A percentile compares a stretch with the other conserved stretches of the same genome.
Conservation (phyloP, 1,284 basidiomycete genomes). For the Coniferiporia sulphurascens region DNA sequence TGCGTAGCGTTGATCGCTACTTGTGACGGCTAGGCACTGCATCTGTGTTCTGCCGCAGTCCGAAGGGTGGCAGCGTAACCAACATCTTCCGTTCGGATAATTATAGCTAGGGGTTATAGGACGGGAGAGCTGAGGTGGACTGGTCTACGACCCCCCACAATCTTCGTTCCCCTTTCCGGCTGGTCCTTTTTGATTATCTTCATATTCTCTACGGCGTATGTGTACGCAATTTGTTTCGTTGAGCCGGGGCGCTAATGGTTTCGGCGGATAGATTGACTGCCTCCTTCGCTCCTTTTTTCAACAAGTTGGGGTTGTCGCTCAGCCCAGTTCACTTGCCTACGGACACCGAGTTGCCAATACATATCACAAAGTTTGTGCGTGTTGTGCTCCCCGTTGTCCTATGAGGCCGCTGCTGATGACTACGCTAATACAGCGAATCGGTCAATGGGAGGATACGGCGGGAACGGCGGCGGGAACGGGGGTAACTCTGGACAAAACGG, state of each 20-base stretch:
- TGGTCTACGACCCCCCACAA: not conserved
- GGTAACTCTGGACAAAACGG: not conserved
- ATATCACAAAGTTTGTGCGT: too few relatives aligned
- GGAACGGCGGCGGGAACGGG: not conserved
- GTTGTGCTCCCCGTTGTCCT: too few relatives aligned
- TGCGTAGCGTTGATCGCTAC: not conserved
- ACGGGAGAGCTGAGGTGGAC: not conserved
- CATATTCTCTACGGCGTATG: not conserved
- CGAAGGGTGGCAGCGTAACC: not conserved
- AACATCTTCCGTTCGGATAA: not conserved
- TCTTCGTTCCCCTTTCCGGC: not conserved
- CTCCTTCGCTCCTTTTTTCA: not conserved
- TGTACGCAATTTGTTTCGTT: not conserved
- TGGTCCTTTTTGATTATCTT: not conserved
- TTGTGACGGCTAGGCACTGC: not conserved
- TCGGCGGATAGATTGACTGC: not conserved
- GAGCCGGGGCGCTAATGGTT: not conserved
- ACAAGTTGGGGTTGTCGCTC: not conserved
- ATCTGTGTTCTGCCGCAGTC: not conserved
- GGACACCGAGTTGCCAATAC: too few relatives aligned
- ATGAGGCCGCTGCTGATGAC: too few relatives aligned
- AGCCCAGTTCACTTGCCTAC: too few relatives aligned
- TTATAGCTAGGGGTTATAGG: not conserved
- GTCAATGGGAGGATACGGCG: not conserved
- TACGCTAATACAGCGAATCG: not conserved